Evolutionary conservation across 495 filamentous ascomycete species (phyloP).

Genomic region (Aspergillus homomorphus): DNA sequence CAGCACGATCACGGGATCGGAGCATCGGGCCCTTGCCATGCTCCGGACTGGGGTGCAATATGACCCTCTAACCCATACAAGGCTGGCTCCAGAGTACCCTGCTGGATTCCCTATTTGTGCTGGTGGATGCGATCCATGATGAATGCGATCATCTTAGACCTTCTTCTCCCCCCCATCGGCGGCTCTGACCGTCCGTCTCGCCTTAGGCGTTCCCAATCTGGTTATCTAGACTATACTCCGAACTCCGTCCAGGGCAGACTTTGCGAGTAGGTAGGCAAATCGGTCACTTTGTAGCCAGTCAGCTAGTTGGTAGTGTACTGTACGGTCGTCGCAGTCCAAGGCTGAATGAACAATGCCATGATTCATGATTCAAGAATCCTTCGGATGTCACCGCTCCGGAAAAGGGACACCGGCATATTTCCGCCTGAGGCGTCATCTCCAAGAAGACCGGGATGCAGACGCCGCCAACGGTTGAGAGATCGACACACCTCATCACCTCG

Average conservation of each 20-base stretch:
- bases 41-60: conserved; percentile 4
- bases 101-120: conserved; percentile 8
- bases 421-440: neutral
- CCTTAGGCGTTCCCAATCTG: neutral
- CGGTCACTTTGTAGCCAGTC: no score
- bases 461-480: neutral
- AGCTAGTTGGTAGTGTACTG: no score
- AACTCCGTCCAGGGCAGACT: neutral
- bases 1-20: conserved; percentile 10
- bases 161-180: neutral
- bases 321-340: neutral
- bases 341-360: neutral
- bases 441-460: neutral
- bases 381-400: conserved; percentile 13
- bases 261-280: no score
- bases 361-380: neutral
- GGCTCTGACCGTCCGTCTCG: neutral
- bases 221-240: neutral
- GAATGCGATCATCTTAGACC: no score
- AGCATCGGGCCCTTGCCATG: conserved; percentile 7
- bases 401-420: neutral
- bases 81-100: no score
- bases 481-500: neutral
- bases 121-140: neutral
- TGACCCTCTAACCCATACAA: no score